Conservation (phyloP, 1,139 yeast genomes). For the Taphrina populina region DNA sequence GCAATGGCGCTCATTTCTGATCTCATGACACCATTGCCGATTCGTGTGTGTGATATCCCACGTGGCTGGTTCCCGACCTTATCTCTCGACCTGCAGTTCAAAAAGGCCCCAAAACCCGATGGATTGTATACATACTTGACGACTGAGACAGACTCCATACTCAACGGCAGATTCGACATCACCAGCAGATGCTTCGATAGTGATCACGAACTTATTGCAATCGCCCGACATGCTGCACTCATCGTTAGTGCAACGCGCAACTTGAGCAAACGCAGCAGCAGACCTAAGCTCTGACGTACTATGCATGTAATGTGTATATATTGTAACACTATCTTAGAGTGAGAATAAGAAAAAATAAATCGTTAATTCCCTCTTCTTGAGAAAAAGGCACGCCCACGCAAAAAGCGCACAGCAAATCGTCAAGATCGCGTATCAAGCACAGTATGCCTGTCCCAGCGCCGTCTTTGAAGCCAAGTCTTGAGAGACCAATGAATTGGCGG, state of each 20-base stretch:
- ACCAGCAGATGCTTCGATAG: slow-evolving; percentile 24
- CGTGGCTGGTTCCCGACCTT: slow-evolving; percentile 29
- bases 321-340: slow-evolving; percentile 11
- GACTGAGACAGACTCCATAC: slow-evolving; percentile 24
- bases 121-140: slow-evolving; percentile 12
- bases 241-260: slow-evolving; percentile 23
- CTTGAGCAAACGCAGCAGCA: slow-evolving; percentile 8
- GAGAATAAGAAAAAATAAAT: slow-evolving; percentile 16
- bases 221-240: slow-evolving; percentile 26
- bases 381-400: no score
- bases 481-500: slow-evolving; percentile 20
- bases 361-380: no score
- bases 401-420: no score
- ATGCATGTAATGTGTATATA: background rate
- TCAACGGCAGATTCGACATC: slow-evolving; percentile 27
- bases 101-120: slow-evolving; percentile 10
- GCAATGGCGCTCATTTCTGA: slow-evolving; percentile 26
- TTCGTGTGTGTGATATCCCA: slow-evolving; percentile 19
- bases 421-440: no score
- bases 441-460: slow-evolving; percentile 9
- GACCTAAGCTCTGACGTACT: slow-evolving; percentile 3
- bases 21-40: slow-evolving; percentile 30
- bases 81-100: slow-evolving; percentile 29
- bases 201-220: slow-evolving; percentile 14
- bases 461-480: slow-evolving; percentile 13